Conservation (phyloP, 78 protist genomes). For the Dictyostelium intermedium region DNA sequence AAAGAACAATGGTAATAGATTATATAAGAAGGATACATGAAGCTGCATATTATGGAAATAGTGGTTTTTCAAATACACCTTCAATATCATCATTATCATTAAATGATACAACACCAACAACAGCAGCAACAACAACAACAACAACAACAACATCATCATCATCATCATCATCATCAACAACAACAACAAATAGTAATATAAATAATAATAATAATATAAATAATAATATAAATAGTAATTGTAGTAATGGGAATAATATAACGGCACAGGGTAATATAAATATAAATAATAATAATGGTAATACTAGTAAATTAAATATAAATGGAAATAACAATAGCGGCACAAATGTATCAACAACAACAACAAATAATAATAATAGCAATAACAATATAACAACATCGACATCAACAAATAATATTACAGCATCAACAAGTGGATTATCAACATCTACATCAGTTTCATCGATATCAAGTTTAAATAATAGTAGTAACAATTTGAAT, state of each 20-base stretch:
- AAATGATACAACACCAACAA: neutral
- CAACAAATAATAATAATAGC: neutral
- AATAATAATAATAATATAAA: neutral
- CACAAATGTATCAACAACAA: neutral
- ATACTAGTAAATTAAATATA: neutral
- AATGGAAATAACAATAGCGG: neutral
- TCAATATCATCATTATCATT: neutral
- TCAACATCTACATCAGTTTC: neutral
- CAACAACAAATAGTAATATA: neutral
- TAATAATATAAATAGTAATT: neutral
- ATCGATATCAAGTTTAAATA: neutral
- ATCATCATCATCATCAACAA: neutral
- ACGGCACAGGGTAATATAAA: too few species aligned
- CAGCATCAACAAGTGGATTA: constrained; percentile 14
- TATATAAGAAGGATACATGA: constrained; percentile 76
- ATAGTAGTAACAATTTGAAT: neutral
- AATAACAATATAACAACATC: neutral
- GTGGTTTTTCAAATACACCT: neutral
- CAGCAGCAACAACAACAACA: neutral
- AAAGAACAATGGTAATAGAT: constrained; percentile 68
- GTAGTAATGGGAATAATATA: neutral
- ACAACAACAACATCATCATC: neutral
- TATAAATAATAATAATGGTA: neutral
- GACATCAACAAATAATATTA: neutral
- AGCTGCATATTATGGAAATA: constrained; percentile 49